Evolutionary conservation across 306 rosid genomes (phyloP), one percentile per base, ranked within the genome.

Genomic region (Lupinus albus): DNA sequence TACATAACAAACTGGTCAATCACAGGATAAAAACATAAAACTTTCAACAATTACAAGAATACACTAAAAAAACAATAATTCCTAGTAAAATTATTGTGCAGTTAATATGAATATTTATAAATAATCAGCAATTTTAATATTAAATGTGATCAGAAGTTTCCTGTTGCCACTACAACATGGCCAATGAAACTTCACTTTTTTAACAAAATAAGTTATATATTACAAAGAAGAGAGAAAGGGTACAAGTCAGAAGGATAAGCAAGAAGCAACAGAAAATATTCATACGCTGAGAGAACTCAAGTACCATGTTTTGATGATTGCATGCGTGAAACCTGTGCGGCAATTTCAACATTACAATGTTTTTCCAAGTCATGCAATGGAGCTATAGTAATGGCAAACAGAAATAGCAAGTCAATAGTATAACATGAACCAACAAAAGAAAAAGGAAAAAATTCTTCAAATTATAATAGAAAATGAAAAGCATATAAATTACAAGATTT

Each of bases 301-400:
- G 78, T 92, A 92, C 98, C 98, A 81, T 83, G 88, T 83, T 87
- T 91, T 70, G 89, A 44, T 33, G 85, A 84, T 46, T 91, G 78
- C 77, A 83, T 61, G 28, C 85, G 91, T 55, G 96, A 86, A 76
- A 92, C 79, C 73, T 90, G 96, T 49, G 93, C 98, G 2, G 98
- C 88, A 64, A 92, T 89, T 82, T 92, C 98, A 44, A 88, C 84
- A 74, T 92, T 92, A 75, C 96, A 92, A 78, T 80, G 95, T 77
- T 89, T 92, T 80, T 92, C 98, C 97, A 93, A 86, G 64, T 92
- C 97, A 72, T 88, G 80, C 65, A 86, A 80, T 52, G 85, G 91
- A 58, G 96, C 99, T 93, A 85, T 78, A 74, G 64, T 35, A 65
- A 68, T 77, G 53, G 59, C 21, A 15, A 70, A 10, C 66, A 67